Base-by-base conservation (phyloP, 2,329 filamentous ascomycete genomes). In the Diaporthe sp. region DNA sequence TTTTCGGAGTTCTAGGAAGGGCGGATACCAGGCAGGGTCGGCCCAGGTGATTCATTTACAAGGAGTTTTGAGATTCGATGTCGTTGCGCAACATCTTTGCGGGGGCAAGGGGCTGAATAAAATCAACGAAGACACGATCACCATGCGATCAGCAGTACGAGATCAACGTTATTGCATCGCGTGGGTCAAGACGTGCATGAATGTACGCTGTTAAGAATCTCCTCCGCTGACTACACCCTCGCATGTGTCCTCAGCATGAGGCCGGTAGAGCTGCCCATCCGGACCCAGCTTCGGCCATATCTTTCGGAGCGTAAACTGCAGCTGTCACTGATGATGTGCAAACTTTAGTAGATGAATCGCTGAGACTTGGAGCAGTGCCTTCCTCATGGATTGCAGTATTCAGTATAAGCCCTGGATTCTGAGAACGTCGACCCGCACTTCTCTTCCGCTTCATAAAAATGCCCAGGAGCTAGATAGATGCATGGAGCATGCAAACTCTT, bases 1-100 rank as follows among this genome's bases (percentile, higher is more conserved):
- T 65, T 61, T n/a, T 58, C 31, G 75, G 73, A 75, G 73, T 77
- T 77, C 34, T 55, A 74, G 73, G 71, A 28, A 74, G 53, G 75
- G 59, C 46, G 72, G 68, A 67, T 61, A 74, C 53, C 61, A 69
- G 72, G 55, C 57, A 71, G n/a, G 75, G 62, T 65, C 68, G 68
- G 75, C 55, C 51, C 49, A 75, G 34, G 42, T 46, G 58, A 62
- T 55, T 65, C 58, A 73, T 73, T 75, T 76, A 71, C 73, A 53
- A 62, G 75, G 75, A 73, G 75, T 77, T 77, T 71, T 25, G 59
- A 67, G 49, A 73, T 70, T 67, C 28, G 55, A 70, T 65, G 70
- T 73, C 46, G 42, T 22, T 58, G 73, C 62, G 75, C 72, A 28
- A 25, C 49, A n/a, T 39, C 31, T 70, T 37, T 72, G 25, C 59